Base-by-base conservation (phyloP, 2,329 filamentous ascomycete genomes). In the Arthroderma uncinatum region DNA sequence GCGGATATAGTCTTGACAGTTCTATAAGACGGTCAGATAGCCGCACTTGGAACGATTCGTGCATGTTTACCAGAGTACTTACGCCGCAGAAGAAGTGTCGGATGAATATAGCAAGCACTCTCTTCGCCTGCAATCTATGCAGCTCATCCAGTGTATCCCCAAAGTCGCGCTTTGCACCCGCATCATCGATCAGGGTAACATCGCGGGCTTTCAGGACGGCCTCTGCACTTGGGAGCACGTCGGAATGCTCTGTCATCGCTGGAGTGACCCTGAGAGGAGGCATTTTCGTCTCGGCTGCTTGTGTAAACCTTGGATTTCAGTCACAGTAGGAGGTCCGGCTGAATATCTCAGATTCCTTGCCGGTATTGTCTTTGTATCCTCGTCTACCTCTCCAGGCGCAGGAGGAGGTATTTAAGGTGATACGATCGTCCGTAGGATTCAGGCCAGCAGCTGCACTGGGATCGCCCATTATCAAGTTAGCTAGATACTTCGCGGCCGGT, bases 11-110 rank as follows among this genome's bases (percentile, higher is more conserved):
- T 88, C 84, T 69, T 89, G 86, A 72, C 87, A 90, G 69, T 84
- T 86, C 84, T 88, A 62, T 7, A 30, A 12, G 54, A 16, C 28
- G 53, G 39, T 60, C 59, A 64, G 56, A 66, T n/a, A 52, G 59
- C 58, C 16, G 52, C 30, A 47, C 33, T 40, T 14, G 25, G 36
- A 12, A 34, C 6, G 28, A 59, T 39, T 37, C 1, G 33, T 36
- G 40, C 9, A n/a, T n/a, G 12, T 8, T 8, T 36, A 47, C 10
- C 1, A 52, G 2, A 14, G 12, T 42, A 78, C 84, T 70, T 77
- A 88, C 86, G 36, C 85, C 85, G 67, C 87, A 90, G 76, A 87
- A 89, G 71, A 90, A 91, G 72, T 90, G 86, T 47, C 87, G 79
- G 58, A 91, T 78, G 67, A 91, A 90, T 62, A 90, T 81, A 42